These are phyloP conservation scores for Stereum hirsutum DNA, from an alignment of 1,284 basidiomycete species.

Conservation along the genomic window DNA sequence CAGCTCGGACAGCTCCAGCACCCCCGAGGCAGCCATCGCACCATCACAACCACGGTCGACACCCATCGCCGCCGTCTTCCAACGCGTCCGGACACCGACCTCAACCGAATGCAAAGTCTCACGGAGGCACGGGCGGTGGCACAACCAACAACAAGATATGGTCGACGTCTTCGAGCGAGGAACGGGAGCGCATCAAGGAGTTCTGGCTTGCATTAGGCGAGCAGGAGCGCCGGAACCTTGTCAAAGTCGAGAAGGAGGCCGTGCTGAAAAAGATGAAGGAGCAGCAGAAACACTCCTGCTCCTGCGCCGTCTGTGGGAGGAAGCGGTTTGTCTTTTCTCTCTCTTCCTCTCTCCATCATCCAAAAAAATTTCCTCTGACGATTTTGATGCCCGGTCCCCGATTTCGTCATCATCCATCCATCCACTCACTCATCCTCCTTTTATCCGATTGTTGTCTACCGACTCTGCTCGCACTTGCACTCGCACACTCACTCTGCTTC, in stretches of 20 bases:
- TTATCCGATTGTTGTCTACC: not conserved
- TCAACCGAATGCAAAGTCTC: conserved; percentile 14
- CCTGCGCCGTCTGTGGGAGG: conserved; percentile 93
- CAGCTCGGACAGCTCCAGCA: conserved; percentile 64
- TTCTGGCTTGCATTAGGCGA: conserved; percentile 93
- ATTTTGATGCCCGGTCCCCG: too few species aligned
- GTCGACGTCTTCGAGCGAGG: conserved; percentile 84
- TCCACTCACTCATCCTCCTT: conserved; percentile 6
- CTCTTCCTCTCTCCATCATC: conserved; percentile 10
- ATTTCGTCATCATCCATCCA: conserved; percentile 12
- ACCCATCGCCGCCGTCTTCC: conserved; percentile 63
- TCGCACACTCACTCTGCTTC: not conserved
- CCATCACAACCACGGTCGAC: conserved; percentile 48
- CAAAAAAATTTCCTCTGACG: conserved; percentile 28
- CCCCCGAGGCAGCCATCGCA: conserved; percentile 42
- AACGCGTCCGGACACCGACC: conserved; percentile 35
- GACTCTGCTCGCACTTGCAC: too few species aligned
- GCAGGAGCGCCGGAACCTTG: conserved; percentile 81
- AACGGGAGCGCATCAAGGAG: conserved; percentile 93
- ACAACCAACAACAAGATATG: conserved; percentile 70
- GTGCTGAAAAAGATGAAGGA: conserved; percentile 99
- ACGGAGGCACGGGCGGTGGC: too few species aligned
- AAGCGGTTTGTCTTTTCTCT: conserved; percentile 70
- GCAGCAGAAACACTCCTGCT: conserved; percentile 93
- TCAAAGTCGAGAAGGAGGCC: conserved; percentile 96